These are phyloP conservation scores for Mycena haematopus DNA, from an alignment of 768 basidiomycete genomes.

Conservation along the genomic window DNA sequence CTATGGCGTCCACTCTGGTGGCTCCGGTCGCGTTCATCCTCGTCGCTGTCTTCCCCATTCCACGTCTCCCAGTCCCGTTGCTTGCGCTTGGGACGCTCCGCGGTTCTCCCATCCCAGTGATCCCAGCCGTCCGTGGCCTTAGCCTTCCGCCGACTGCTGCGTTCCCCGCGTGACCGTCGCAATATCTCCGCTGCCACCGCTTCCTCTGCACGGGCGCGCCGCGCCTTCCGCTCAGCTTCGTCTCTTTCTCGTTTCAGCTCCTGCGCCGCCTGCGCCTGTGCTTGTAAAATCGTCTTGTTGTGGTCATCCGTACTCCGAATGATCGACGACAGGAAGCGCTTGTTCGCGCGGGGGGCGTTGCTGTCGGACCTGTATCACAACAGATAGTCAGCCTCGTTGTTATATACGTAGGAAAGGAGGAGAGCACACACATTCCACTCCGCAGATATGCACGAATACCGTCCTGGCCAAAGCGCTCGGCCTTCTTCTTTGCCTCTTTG, in stretches of 20 bases:
- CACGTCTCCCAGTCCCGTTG: slow-evolving; percentile 57
- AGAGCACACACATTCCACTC: slow-evolving; percentile 49
- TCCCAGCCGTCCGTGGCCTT: slow-evolving; percentile 51
- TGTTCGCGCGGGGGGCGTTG: slow-evolving; percentile 81
- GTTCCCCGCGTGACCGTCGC: slow-evolving; percentile 39
- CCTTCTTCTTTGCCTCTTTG: slow-evolving; percentile 92
- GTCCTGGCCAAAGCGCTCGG: slow-evolving; percentile 75
- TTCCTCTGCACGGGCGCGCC: slow-evolving; percentile 75
- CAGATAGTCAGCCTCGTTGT: slow-evolving; percentile 1
- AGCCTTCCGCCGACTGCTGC: slow-evolving; percentile 37
- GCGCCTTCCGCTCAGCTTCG: slow-evolving; percentile 68
- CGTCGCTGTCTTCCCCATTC: slow-evolving; percentile 47
- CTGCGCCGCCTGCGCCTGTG: slow-evolving; percentile 75
- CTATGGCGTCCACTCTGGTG: slow-evolving; percentile 33
- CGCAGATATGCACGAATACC: slow-evolving; percentile 83
- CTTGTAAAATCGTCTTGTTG: slow-evolving; percentile 81
- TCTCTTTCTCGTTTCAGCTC: slow-evolving; percentile 73
- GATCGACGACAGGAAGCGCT: slow-evolving; percentile 83
- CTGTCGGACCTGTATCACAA: slow-evolving; percentile 58
- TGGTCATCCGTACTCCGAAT: slow-evolving; percentile 96
- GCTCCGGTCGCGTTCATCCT: slow-evolving; percentile 39
- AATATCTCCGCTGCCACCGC: slow-evolving; percentile 72
- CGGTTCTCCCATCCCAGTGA: slow-evolving; percentile 59
- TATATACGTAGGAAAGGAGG: background rate
- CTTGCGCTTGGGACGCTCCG: slow-evolving; percentile 53